Percentiles rank a stretch among this genome's conserved stretches.
Conservation (phyloP, 2,329 filamentous ascomycete genomes). For the Nemania serpens region DNA sequence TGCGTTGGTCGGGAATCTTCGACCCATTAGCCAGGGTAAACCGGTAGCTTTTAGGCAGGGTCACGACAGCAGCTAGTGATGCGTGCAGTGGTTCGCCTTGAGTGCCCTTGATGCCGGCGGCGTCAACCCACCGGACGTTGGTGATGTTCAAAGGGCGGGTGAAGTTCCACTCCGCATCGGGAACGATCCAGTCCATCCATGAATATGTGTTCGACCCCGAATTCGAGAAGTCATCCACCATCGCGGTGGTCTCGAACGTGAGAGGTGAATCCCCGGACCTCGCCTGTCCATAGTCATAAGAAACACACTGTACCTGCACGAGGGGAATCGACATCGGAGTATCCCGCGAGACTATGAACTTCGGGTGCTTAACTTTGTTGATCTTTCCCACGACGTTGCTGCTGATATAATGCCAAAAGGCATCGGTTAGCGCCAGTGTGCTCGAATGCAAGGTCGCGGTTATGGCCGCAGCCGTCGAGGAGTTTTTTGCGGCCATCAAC, state of each 20-base stretch:
- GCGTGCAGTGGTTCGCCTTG: slow-evolving; percentile 1
- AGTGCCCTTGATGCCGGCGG: not conserved
- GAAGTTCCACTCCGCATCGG: slow-evolving; percentile 9
- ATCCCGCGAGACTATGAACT: not conserved
- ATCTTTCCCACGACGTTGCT: slow-evolving; percentile 10
- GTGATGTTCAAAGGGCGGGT: not conserved
- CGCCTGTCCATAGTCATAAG: not conserved
- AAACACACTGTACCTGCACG: slow-evolving; percentile 17
- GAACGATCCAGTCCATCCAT: slow-evolving; percentile 6
- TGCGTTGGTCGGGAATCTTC: not conserved
- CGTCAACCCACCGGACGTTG: slow-evolving; percentile 14
- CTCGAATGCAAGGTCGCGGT: slow-evolving; percentile 16
- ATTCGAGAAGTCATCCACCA: slow-evolving; percentile 13
- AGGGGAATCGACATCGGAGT: slow-evolving; percentile 8
- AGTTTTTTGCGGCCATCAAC: not conserved
- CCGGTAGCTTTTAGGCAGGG: not conserved
- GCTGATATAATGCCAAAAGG: slow-evolving; percentile 22
- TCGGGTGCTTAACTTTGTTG: slow-evolving; percentile 3
- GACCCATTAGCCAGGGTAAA: not conserved
- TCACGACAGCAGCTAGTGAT: slow-evolving; percentile 14
- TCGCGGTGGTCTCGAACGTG: slow-evolving; percentile 11
- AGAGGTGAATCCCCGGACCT: not conserved
- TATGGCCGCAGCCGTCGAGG: slow-evolving; percentile 3
- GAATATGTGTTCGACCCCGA: not conserved
- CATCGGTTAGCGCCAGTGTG: slow-evolving; percentile 13